Percentiles rank a stretch among this genome's conserved stretches.
These are phyloP conservation scores for Pyracantha coccinea DNA, from an alignment of 331 rosid species.

Conservation along the genomic window DNA sequence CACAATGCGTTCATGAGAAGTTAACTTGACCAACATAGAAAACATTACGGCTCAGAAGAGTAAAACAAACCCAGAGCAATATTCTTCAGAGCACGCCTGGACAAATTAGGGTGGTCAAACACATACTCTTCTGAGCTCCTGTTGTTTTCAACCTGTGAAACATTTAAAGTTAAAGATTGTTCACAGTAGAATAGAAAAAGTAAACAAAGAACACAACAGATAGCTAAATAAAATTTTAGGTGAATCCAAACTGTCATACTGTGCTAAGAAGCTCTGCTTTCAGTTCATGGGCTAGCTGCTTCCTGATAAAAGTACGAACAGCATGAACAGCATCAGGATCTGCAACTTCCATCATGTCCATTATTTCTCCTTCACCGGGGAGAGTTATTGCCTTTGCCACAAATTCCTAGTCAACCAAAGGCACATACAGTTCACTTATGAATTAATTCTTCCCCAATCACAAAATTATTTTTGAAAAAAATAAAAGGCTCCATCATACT, in stretches of 20 bases:
- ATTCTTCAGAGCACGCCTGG: slow-evolving; percentile 94
- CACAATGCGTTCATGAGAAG: slow-evolving; percentile 9
- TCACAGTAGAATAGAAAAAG: not conserved
- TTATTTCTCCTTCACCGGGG: slow-evolving; percentile 97
- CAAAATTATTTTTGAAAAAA: not conserved
- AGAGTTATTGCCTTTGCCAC: slow-evolving; percentile 85
- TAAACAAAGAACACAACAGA: not conserved
- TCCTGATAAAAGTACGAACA: slow-evolving; percentile 77
- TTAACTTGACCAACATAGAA: slow-evolving; percentile 1
- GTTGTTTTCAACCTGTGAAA: slow-evolving; percentile 62
- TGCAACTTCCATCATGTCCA: slow-evolving; percentile 94
- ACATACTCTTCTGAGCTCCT: slow-evolving; percentile 60
- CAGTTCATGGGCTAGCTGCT: slow-evolving; percentile 80
- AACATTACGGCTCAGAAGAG: slow-evolving; percentile 5
- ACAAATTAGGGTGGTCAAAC: slow-evolving; percentile 66
- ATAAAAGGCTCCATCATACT: slow-evolving; percentile 28
- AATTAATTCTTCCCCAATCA: not conserved
- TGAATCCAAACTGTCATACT: slow-evolving; percentile 36
- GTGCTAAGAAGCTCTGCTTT: slow-evolving; percentile 59
- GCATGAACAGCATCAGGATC: slow-evolving; percentile 95
- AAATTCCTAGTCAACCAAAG: slow-evolving; percentile 57
- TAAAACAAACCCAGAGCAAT: slow-evolving; percentile 63
- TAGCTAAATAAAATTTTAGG: not conserved
- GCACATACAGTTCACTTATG: not conserved
- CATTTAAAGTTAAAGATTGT: not conserved